Conservation (phyloP, 2,329 filamentous ascomycete genomes). For the Aspergillus sp. region DNA sequence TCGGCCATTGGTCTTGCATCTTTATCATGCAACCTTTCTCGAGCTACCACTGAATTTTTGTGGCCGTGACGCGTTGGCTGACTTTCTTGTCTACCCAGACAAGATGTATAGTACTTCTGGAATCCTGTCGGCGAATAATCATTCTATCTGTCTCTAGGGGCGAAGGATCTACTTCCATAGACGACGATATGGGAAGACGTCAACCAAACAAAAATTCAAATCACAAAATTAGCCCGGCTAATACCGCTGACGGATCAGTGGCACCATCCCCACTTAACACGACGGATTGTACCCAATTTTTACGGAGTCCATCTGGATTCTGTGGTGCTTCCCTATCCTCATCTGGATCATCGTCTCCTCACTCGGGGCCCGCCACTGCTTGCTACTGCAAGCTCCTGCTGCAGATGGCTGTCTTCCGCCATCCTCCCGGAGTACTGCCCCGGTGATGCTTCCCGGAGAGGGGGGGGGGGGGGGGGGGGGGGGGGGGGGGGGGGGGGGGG, state of each 20-base stretch:
- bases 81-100: neutral
- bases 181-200: conserved; percentile 11
- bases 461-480: too few relatives aligned
- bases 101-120: neutral
- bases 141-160: neutral
- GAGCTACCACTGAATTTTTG: neutral
- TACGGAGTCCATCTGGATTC: conserved; percentile 6
- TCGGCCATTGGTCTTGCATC: conserved; percentile 1
- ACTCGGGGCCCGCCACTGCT: conserved; percentile 22
- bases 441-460: conserved; percentile 24
- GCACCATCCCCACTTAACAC: conserved; percentile 26
- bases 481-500: too few relatives aligned
- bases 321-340: conserved; percentile 26
- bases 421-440: conserved; percentile 19
- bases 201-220: conserved; percentile 6
- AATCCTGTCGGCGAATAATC: neutral
- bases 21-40: neutral
- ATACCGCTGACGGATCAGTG: conserved; percentile 20
- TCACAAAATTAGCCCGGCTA: conserved; percentile 3
- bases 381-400: conserved; percentile 26
- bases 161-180: neutral
- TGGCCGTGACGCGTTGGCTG: neutral
- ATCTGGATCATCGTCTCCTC: conserved; percentile 23
- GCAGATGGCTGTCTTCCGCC: too few relatives aligned
- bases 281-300: conserved; percentile 22